Base-by-base conservation (phyloP, 768 basidiomycete species). In the Serendipita sp. region DNA sequence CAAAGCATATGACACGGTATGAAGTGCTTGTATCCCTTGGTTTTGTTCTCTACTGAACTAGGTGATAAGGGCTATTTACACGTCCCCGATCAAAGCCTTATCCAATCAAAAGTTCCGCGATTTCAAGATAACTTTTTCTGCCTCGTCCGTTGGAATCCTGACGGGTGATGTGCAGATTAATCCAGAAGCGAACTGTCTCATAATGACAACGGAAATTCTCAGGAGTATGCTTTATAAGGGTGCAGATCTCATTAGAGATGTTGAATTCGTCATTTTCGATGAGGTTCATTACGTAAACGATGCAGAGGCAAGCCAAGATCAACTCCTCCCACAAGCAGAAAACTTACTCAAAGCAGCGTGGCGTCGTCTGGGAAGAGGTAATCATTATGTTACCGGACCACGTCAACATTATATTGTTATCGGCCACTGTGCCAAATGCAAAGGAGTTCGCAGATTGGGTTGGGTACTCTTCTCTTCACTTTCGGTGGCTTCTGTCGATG, bases 211-310 rank as follows among this genome's bases (percentile, higher is more conserved):
- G 28, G 96, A 99, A 74, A 99, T 99, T 72, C 75, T 99, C 68
- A 83, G 96, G 69, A 92, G 90, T 70, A 99, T 99, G 96, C 81
- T 99, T 23, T 97, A 97, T 76, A 95, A 98, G 73, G 96, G 96
- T 1, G 96, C 96, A 10, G 96, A 99, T 76, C 78, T 99, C 23
- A 99, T 99, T 69, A 84, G 96, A 38, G 96, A 99, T 73, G 95
- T 99, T 60, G 96, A 99, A 73, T 99, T 97, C 72, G 96, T 99
- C 28, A 96, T 99, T 66, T 99, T 99, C 71, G 96, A 99, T 72
- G 96, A 99, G 72, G 96, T 99, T 35, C 96, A 99, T 75, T 99
- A 99, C 74, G 94, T 99, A 63, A 99, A 98, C 71, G 96, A 99
- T 73, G 89, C 91, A 15, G 96, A 99, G 86, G 95, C 95, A 64